A percentile compares a stretch with the other conserved stretches of the same genome.
Evolutionary conservation across 257 asterid species (phyloP).

Genomic region (Agastache rugosa): DNA sequence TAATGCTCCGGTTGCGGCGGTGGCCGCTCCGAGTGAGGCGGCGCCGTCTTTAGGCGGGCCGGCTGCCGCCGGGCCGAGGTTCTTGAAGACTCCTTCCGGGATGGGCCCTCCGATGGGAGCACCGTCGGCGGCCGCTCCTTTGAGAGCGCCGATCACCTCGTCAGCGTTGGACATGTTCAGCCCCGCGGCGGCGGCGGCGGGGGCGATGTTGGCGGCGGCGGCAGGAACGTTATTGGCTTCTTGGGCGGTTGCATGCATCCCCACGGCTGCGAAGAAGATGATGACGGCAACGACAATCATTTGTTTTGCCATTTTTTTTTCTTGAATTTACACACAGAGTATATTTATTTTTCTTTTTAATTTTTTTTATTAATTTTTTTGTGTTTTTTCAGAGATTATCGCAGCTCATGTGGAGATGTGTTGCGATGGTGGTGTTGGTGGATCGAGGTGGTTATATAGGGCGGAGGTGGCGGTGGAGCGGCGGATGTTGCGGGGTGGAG

Average conservation of each 20-base stretch:
- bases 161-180: not conserved
- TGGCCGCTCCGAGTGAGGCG: slow-evolving; percentile 26
- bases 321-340: not conserved
- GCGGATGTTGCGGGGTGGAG: slow-evolving; percentile 37
- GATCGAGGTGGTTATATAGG: slow-evolving; percentile 34
- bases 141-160: slow-evolving; percentile 42
- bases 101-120: slow-evolving; percentile 70
- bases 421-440: slow-evolving; percentile 31
- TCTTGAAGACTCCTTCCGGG: slow-evolving; percentile 39
- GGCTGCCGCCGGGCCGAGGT: slow-evolving; percentile 33
- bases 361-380: not conserved
- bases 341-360: not conserved
- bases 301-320: slow-evolving; percentile 48
- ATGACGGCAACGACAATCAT: slow-evolving; percentile 50
- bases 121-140: slow-evolving; percentile 45
- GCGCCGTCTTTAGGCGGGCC: slow-evolving; percentile 40
- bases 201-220: slow-evolving; percentile 16
- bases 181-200: slow-evolving; percentile 14
- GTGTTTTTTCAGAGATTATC: slow-evolving; percentile 1
- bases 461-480: slow-evolving; percentile 37
- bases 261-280: slow-evolving; percentile 54
- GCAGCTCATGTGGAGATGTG: slow-evolving; percentile 27
- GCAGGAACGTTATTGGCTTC: slow-evolving; percentile 14
- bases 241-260: slow-evolving; percentile 43
- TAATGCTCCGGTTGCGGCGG: slow-evolving; percentile 23